phyloP scores from a whole-genome alignment of 768 basidiomycete species.

The Pleurotus djamor region DNA sequence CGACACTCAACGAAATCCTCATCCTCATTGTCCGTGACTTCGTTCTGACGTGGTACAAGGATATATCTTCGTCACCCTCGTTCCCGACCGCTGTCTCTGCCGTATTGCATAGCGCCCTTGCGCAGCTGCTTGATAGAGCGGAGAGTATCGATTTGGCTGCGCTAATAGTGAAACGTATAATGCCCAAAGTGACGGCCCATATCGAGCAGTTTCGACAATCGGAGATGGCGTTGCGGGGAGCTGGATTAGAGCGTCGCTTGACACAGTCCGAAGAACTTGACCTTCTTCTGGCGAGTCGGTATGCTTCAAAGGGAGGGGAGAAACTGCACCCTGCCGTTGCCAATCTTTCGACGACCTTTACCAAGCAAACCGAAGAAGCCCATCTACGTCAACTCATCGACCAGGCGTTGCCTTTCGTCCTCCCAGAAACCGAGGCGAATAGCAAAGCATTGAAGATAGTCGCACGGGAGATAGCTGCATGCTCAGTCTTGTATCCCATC shows the following conservation, averaged over 20 bases:
- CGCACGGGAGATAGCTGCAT: conserved; percentile 80
- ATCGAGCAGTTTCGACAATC: conserved; percentile 90
- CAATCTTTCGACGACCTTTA: conserved; percentile 86
- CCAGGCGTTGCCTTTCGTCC: conserved; percentile 63
- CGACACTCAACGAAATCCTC: conserved; percentile 77
- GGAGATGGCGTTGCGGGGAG: conserved; percentile 81
- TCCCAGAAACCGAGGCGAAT: conserved; percentile 73
- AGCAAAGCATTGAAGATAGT: conserved; percentile 74
- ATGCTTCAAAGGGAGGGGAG: conserved; percentile 61
- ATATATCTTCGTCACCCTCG: conserved; percentile 81
- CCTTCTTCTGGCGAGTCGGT: conserved; percentile 79
- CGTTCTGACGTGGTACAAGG: conserved; percentile 85
- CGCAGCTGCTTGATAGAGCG: conserved; percentile 54
- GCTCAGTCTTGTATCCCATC: conserved; percentile 79
- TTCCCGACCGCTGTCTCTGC: conserved; percentile 86
- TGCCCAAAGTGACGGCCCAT: conserved; percentile 89
- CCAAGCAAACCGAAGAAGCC: conserved; percentile 85
- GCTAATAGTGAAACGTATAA: conserved; percentile 76
- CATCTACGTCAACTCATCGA: conserved; percentile 77
- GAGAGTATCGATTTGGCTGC: conserved; percentile 67
- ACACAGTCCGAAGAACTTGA: conserved; percentile 92
- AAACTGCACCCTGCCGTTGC: conserved; percentile 85
- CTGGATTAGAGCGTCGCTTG: conserved; percentile 74
- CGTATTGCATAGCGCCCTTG: conserved; percentile 65
- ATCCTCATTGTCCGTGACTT: conserved; percentile 85